These are phyloP conservation scores for Phlebopus sp. DNA, from an alignment of 1,284 basidiomycete genomes.

Conservation along the genomic window DNA sequence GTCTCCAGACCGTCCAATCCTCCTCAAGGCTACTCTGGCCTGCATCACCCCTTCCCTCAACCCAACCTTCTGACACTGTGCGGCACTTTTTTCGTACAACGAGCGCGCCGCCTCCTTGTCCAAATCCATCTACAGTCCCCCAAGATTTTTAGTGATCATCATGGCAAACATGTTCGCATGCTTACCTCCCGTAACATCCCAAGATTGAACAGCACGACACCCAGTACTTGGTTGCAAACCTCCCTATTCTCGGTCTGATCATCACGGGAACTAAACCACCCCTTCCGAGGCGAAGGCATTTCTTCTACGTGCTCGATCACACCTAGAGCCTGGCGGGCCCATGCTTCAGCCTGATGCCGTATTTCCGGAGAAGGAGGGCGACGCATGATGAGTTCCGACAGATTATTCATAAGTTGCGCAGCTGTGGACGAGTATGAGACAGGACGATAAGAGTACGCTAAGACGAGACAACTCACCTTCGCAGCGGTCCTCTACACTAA, in stretches of 20 bases:
- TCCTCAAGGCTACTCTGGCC: slow-evolving; percentile 45
- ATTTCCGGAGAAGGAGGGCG: slow-evolving; percentile 43
- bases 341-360: slow-evolving; percentile 55
- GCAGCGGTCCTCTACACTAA: slow-evolving; percentile 51
- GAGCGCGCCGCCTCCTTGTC: slow-evolving; percentile 44
- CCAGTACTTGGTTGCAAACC: slow-evolving; percentile 56
- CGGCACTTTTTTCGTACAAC: slow-evolving; percentile 44
- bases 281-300: slow-evolving; percentile 21
- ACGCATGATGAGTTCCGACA: slow-evolving; percentile 58
- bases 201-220: slow-evolving; percentile 61
- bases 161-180: not conserved
- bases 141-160: not conserved
- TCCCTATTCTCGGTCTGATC: slow-evolving; percentile 14
- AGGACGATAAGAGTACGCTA: not conserved
- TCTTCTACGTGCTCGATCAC: slow-evolving; percentile 40
- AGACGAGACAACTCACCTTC: slow-evolving; percentile 42
- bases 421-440: slow-evolving; percentile 36
- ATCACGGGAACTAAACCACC: slow-evolving; percentile 21
- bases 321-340: slow-evolving; percentile 55
- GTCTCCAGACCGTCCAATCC: slow-evolving; percentile 27
- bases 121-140: slow-evolving; percentile 44
- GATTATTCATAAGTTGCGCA: slow-evolving; percentile 69
- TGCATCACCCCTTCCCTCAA: slow-evolving; percentile 50
- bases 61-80: slow-evolving; percentile 48
- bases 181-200: slow-evolving; percentile 47